Evolutionary conservation across 2,329 filamentous ascomycete species (phyloP).

Genomic region (Ophidiomyces ophidiicola): DNA sequence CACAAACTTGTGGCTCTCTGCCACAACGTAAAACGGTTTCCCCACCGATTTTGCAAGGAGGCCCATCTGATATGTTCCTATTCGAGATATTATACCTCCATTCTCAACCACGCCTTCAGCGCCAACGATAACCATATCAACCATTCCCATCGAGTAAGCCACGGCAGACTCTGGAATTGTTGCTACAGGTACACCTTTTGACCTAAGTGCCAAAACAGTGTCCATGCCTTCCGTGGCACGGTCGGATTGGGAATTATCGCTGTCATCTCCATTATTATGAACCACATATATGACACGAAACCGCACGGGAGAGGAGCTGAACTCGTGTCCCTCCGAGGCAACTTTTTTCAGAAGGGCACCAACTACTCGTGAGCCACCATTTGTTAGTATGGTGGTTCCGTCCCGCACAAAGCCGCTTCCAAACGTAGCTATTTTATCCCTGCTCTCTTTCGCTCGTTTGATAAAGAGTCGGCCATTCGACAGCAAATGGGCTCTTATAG

Average conservation of each 20-base stretch:
- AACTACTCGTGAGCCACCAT: slow-evolving; percentile 77
- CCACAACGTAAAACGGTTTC: slow-evolving; percentile 78
- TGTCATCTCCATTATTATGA: slow-evolving; percentile 23
- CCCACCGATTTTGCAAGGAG: slow-evolving; percentile 60
- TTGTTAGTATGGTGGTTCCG: slow-evolving; percentile 72
- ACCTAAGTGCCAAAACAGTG: slow-evolving; percentile 59
- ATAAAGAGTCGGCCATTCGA: slow-evolving; percentile 81
- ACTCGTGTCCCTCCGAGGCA: slow-evolving; percentile 47
- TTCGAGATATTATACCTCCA: slow-evolving; percentile 77
- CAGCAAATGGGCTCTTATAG: slow-evolving; percentile 69
- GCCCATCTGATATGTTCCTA: slow-evolving; percentile 80
- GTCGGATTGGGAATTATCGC: slow-evolving; percentile 19
- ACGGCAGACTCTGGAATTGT: slow-evolving; percentile 64
- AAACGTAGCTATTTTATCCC: slow-evolving; percentile 68
- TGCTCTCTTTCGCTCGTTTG: slow-evolving; percentile 68
- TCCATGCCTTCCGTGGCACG: slow-evolving; percentile 51
- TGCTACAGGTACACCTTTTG: slow-evolving; percentile 67
- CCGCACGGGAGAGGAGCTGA: slow-evolving; percentile 45
- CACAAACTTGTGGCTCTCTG: slow-evolving; percentile 95
- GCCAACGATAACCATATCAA: slow-evolving; percentile 56
- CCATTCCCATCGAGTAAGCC: slow-evolving; percentile 64
- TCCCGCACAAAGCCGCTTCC: slow-evolving; percentile 69
- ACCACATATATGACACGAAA: slow-evolving; percentile 78
- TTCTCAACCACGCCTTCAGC: slow-evolving; percentile 85
- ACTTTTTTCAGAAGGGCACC: slow-evolving; percentile 63